A percentile compares a stretch with the other conserved stretches of the same genome.
These are phyloP conservation scores for Penicillium ucsense DNA, from an alignment of 495 filamentous ascomycete species.

Conservation along the genomic window DNA sequence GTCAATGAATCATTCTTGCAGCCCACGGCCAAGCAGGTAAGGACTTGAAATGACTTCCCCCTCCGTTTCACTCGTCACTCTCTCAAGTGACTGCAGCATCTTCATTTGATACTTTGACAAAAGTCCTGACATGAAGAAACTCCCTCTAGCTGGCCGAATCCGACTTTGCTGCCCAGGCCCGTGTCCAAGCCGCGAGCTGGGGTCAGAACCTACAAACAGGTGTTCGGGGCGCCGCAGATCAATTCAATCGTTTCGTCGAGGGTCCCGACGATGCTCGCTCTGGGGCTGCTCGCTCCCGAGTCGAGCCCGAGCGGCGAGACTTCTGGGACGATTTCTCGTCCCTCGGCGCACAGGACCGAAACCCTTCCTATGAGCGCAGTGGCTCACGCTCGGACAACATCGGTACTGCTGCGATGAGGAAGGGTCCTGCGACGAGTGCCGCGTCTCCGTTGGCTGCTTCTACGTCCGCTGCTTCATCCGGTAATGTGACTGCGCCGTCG, in stretches of 20 bases:
- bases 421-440: constrained; percentile 29
- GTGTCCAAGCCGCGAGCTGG: constrained; percentile 54
- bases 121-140: neutral
- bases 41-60: constrained; percentile 5
- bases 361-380: constrained; percentile 22
- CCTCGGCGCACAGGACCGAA: constrained; percentile 44
- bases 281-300: constrained; percentile 6
- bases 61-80: too few species aligned
- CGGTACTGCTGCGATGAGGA: constrained; percentile 66
- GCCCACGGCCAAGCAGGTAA: constrained; percentile 78
- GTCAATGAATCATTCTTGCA: constrained; percentile 84
- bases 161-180: constrained; percentile 79
- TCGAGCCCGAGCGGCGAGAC: constrained; percentile 61
- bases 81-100: too few species aligned
- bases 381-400: constrained; percentile 40
- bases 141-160: constrained; percentile 60
- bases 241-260: constrained; percentile 78
- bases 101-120: too few species aligned
- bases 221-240: constrained; percentile 60
- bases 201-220: constrained; percentile 56
- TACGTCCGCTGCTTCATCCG: constrained; percentile 1
- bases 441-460: constrained; percentile 11
- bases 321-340: constrained; percentile 82
- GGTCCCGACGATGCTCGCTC: constrained; percentile 32
- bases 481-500: constrained; percentile 19